phyloP scores from a whole-genome alignment of 441 rosid species.

The Flueggea neowawraea region DNA sequence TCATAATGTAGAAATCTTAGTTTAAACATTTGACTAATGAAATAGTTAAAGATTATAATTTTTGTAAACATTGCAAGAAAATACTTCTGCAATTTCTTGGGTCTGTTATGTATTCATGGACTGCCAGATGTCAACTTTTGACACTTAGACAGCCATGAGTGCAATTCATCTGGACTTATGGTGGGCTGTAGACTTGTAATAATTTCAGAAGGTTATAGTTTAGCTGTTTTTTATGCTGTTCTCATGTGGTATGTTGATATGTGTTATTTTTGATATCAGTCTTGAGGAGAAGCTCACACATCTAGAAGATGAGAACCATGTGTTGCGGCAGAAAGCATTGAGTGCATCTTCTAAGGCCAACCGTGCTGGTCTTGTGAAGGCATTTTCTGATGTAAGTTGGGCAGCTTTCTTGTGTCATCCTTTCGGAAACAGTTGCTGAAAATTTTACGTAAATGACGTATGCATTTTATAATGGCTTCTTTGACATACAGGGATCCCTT shows the following conservation, averaged over 20 bases:
- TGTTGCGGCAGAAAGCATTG: conserved; percentile 76
- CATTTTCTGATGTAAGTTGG: conserved; percentile 70
- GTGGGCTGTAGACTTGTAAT: neutral
- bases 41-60: too few relatives aligned
- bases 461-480: neutral
- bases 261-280: conserved; percentile 33
- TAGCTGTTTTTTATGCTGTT: conserved; percentile 2
- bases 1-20: too few relatives aligned
- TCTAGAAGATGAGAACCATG: conserved; percentile 87
- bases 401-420: too few relatives aligned
- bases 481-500: neutral
- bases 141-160: neutral
- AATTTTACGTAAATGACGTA: neutral
- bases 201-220: neutral
- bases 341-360: conserved; percentile 52
- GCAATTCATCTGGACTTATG: neutral
- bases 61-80: too few relatives aligned
- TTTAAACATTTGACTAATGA: too few relatives aligned
- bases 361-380: conserved; percentile 41
- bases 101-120: too few relatives aligned
- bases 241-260: conserved; percentile 2
- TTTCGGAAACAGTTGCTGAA: too few relatives aligned
- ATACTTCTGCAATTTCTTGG: too few relatives aligned
- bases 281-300: conserved; percentile 76
- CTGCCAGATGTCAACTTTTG: too few relatives aligned